Evolutionary conservation across 257 asterid genomes (phyloP).

Genomic region (Fraxinus excelsior): DNA sequence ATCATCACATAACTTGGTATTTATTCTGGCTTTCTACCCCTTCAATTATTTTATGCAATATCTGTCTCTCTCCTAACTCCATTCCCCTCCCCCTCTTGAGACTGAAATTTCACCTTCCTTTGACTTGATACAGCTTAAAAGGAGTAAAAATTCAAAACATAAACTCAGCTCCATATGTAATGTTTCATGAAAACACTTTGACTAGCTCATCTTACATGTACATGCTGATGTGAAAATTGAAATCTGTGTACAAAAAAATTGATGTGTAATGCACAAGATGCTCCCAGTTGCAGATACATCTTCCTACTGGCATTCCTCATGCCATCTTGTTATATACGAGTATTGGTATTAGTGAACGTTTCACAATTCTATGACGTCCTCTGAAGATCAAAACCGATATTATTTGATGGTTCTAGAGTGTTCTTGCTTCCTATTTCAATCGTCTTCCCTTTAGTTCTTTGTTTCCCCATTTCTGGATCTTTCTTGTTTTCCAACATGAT

Average conservation of each 20-base stretch:
- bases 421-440: neutral
- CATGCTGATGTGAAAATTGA: neutral
- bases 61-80: neutral
- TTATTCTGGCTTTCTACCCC: conserved; percentile 7
- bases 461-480: neutral
- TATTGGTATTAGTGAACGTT: neutral
- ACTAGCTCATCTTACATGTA: conserved; percentile 1
- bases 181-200: neutral
- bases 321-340: neutral
- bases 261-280: neutral
- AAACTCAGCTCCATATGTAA: neutral
- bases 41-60: conserved; percentile 11
- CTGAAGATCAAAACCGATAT: neutral
- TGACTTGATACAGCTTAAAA: conserved; percentile 3
- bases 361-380: neutral
- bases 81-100: neutral
- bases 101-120: neutral
- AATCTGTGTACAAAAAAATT: neutral
- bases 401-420: neutral
- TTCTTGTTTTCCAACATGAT: neutral
- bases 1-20: neutral
- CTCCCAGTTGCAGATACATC: neutral
- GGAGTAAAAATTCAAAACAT: neutral
- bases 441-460: neutral
- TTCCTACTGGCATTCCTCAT: neutral